Evolutionary conservation across 345 rosid species (phyloP), one percentile per base, ranked within the genome.

Genomic region (Sisymbrium irio): DNA sequence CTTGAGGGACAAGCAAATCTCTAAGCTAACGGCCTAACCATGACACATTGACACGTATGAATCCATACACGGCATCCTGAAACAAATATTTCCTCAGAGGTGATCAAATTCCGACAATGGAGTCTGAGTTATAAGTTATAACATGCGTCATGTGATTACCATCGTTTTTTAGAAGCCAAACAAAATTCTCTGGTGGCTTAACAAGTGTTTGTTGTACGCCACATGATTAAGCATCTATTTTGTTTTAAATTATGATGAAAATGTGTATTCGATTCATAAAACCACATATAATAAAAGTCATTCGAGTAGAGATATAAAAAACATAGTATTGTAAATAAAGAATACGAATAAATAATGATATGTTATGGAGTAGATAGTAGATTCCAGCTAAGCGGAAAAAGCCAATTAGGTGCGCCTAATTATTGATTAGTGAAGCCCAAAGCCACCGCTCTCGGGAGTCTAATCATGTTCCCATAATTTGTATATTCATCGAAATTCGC

Each of bases 341-440:
- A 15, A 17, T 45, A 11, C 7, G 8, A 71, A 71, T 71, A 36
- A 25, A 14, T 17, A 37, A 40, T 50, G 9, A 70, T 35, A 35
- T 35, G 59, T 57, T 70, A 59, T 28, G 45, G 56, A 36, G 59
- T 59, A 40, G 74, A 22, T 8, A 71, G 32, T 55, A 65, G 71
- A 65, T 50, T 65, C 77, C 77, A 73, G 71, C 77, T 73, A 73
- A 73, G 77, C 49, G 32, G 47, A 73, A 35, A 73, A 65, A 56
- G 77, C 59, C 39, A 73, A 56, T 65, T 73, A 73, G 65, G 77
- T 65, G 72, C 65, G 77, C 77, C 77, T 56, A 65, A 73, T 65
- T 64, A 73, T 55, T 73, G 71, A 15, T 73, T 73, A 64, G 53
- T 20, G 71, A 15, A 35, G 39, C 57, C 71, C 65, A 65, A 73